Evolutionary conservation across 768 basidiomycete species (phyloP).

Genomic region (Lactifluus hygrophoroides): DNA sequence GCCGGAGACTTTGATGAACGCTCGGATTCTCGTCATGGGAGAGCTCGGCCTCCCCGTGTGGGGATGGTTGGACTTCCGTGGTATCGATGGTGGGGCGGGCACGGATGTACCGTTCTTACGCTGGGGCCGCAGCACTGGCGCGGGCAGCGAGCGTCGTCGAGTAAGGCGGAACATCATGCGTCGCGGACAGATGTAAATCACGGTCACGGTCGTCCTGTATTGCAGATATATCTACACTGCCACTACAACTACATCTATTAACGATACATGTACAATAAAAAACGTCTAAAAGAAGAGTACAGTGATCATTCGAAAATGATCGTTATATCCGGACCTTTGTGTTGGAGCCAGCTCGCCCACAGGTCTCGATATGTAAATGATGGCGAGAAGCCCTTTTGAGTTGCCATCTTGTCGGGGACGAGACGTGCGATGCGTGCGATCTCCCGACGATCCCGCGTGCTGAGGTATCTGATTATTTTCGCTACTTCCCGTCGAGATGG

Average conservation of each 20-base stretch:
- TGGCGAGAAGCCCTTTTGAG: constrained; percentile 20
- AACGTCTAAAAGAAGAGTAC: not conserved
- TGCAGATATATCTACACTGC: not conserved
- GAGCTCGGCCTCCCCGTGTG: constrained; percentile 83
- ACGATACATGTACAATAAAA: constrained; percentile 1
- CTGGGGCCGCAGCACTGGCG: constrained; percentile 61
- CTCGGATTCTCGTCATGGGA: constrained; percentile 65
- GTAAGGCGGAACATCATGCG: constrained; percentile 86
- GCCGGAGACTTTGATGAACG: constrained; percentile 32
- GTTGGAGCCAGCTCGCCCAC: constrained; percentile 34
- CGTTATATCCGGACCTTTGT: constrained; percentile 29
- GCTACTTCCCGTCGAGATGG: constrained; percentile 31
- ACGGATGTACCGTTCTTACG: constrained; percentile 67
- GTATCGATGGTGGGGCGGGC: constrained; percentile 39
- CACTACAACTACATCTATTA: not conserved
- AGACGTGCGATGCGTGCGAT: constrained; percentile 36
- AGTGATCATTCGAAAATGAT: constrained; percentile 29
- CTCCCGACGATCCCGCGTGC: constrained; percentile 32
- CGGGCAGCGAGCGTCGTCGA: constrained; percentile 63
- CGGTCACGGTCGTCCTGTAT: no score
- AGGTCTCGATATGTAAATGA: constrained; percentile 29
- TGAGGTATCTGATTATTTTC: constrained; percentile 29
- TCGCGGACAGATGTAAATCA: constrained; percentile 53
- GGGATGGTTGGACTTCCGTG: constrained; percentile 73
- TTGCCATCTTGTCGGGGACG: constrained; percentile 31